Percentiles rank a stretch among this genome's conserved stretches.
Conservation (phyloP, 2,329 filamentous ascomycete species). For the Fusarium sterilihyphosum region DNA sequence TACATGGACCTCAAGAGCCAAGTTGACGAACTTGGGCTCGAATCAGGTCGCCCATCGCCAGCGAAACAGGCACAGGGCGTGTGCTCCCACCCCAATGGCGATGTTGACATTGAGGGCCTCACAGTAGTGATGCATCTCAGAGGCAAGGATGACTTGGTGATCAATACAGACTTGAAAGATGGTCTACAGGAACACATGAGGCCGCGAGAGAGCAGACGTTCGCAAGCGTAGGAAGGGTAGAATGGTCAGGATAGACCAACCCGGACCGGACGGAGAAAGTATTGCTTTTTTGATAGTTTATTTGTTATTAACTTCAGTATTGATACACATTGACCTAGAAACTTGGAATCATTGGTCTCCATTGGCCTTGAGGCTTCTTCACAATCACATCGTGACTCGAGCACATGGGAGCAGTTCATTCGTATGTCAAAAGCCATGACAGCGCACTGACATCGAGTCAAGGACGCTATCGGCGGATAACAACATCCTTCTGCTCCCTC, state of each 20-base stretch:
- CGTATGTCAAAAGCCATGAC: neutral
- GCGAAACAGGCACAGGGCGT: conserved; percentile 29
- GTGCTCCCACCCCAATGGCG: conserved; percentile 44
- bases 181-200: conserved; percentile 42
- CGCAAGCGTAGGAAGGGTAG: neutral
- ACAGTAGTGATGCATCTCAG: conserved; percentile 63
- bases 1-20: conserved; percentile 55
- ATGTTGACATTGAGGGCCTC: conserved; percentile 58
- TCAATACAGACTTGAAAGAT: conserved; percentile 58
- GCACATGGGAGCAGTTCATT: neutral
- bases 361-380: neutral
- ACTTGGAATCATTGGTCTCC: neutral
- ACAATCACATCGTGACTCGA: neutral
- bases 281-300: neutral
- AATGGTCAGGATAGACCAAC: conserved; percentile 3
- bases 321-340: conserved; percentile 1
- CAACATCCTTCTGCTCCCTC: neutral
- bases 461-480: neutral
- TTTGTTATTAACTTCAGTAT: neutral
- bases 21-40: conserved; percentile 53
- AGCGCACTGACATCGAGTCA: neutral
- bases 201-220: neutral
- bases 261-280: neutral
- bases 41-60: conserved; percentile 44
- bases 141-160: conserved; percentile 61